phyloP scores from a whole-genome alignment of 2,329 filamentous ascomycete species.

The Colletotrichum spaethianum region DNA sequence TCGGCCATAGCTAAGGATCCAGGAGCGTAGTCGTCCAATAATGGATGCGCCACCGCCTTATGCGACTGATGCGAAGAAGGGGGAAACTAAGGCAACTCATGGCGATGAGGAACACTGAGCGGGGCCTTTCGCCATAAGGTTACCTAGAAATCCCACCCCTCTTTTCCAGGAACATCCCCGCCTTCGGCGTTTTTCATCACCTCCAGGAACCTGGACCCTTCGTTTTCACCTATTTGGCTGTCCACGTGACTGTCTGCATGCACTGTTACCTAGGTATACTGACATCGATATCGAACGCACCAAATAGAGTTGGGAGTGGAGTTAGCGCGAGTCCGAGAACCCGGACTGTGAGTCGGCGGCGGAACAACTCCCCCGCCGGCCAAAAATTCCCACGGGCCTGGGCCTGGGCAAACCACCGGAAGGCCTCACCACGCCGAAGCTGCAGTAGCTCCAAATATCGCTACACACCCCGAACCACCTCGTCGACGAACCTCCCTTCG shows the following conservation, averaged over 20 bases:
- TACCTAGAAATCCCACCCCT: background rate
- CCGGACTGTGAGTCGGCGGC: background rate
- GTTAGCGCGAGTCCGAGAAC: conserved; percentile 1
- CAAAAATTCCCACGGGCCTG: conserved; percentile 31
- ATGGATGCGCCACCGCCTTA: background rate
- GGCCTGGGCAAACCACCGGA: background rate
- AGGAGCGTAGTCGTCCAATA: background rate
- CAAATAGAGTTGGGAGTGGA: background rate
- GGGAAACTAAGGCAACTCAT: background rate
- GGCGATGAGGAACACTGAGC: background rate
- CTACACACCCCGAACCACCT: conserved; percentile 2
- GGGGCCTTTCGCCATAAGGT: background rate
- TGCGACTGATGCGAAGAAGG: background rate
- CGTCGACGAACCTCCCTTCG: background rate
- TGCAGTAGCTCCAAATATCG: conserved; percentile 6
- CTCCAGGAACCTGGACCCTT: background rate
- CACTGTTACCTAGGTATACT: too few species aligned
- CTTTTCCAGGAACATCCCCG: background rate
- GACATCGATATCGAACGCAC: background rate
- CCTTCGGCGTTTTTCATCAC: background rate
- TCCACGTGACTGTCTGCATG: background rate
- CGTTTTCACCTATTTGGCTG: background rate
- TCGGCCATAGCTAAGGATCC: background rate
- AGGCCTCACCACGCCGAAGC: conserved; percentile 7
- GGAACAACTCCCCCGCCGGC: conserved; percentile 8